Evolutionary conservation across 805 yeast species (phyloP), one percentile per base, ranked within the genome.

Genomic region (Blastobotrys muscicola): DNA sequence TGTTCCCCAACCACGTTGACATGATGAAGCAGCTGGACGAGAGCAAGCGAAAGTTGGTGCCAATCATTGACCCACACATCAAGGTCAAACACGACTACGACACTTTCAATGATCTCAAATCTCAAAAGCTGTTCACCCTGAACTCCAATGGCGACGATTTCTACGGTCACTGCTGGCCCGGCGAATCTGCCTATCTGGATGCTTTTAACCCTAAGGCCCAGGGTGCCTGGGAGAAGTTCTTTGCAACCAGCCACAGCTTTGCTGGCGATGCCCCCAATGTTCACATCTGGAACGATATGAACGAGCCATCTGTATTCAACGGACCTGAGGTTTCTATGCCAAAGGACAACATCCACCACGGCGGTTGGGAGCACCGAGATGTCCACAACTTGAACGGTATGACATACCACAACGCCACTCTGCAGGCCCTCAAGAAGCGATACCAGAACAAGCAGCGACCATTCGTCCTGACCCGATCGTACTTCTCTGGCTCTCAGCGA

Each of bases 141-240:
- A 65, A 74, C 41, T 60, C 64, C 14, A 50, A 59, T 2, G 80
- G 76, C 16, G 56, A 67, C 1, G 64, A 75, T 2, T 89, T 69
- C 59, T 68, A 75, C 39, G 97, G 96, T 2, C 92, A 85, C 60
- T 90, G 97, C 62, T 90, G 98, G 98, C 97, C 97, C 1, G 98
- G 97, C 1, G 85, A 84, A 51, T 83, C 95, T 0, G 69, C 85
- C 6, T 90, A 97, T 97, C 76, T 90, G 45, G 97, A 90, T 54
- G 72, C 95, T 0, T 64, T 87, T 45, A 76, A 80, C 56, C 85
- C 89, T 0, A 55, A 62, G 0, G 74, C 87, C 1, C 50, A 44
- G 10, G 35, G 36, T 12, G 43, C 29, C 38, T 51, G 55, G 55
- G 36, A 39, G 13, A 31, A 42, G 16, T 72, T 66, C 43, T 57